Evolutionary conservation across 2,329 filamentous ascomycete species (phyloP), one percentile per base, ranked within the genome.

Genomic region (Tolypocladium ovalisporum): DNA sequence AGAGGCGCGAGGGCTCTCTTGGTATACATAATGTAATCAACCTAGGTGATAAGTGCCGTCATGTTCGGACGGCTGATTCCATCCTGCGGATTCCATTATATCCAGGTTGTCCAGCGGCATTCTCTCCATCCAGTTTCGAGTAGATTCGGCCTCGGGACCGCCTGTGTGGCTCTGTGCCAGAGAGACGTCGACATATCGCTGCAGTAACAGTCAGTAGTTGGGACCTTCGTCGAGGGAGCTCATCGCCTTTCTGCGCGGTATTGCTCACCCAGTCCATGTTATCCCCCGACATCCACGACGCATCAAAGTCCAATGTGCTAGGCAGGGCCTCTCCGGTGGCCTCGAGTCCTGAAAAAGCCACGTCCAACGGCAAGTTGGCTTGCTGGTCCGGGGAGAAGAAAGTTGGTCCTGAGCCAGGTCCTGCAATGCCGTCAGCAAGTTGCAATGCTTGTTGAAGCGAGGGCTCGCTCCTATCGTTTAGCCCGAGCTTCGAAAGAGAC

Each of bases 191-290:
- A 71, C 66, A 61, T 65, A 68, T 42, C 68, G 68, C 69, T 70
- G 49, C 36, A 10, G 24, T 54, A 29, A 22, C 27, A 12, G 34
- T 57, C 32, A 56, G 64, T 47, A 64, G 57, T 17, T 15, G 29
- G 24, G 3, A 24, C 17, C 10, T n/a, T 27, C 15, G 8, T 17
- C 13, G 15, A 51, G 27, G 35, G 29, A 24, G 24, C 19, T 12
- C 19, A 17, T 24, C 24, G 15, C 24, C 4, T 6, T n/a, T 52
- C 10, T 22, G 52, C 37, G 27, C 9, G 5, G 29, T 22, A 24
- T 42, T 37, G 37, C 71, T 60, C 63, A 74, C 72, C 72, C 72
- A 75, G 58, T 75, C 72, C 66, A 75, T 69, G 56, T 65, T 67
- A 29, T 68, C 63, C 54, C 64, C 62, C 15, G 63, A 63, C 35